Conservation (phyloP, 805 yeast genomes). For the Saccharomyces jurei region DNA sequence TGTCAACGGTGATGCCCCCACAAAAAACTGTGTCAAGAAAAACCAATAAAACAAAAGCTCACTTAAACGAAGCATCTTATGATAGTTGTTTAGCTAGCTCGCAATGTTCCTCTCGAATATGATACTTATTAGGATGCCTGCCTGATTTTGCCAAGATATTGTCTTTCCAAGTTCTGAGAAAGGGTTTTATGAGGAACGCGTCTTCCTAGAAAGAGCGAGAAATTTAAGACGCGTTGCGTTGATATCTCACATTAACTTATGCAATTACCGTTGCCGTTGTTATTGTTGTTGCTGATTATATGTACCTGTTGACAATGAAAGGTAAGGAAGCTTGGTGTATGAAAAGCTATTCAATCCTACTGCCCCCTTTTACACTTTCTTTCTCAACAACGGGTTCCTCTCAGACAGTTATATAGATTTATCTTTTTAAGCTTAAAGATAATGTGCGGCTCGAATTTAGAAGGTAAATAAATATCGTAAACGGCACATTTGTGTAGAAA, state of each 20-base stretch:
- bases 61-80: neutral
- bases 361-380: neutral
- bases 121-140: neutral
- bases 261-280: neutral
- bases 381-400: neutral
- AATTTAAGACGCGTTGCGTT: neutral
- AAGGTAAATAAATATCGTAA: neutral
- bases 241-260: neutral
- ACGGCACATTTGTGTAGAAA: neutral
- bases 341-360: neutral
- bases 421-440: neutral
- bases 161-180: neutral
- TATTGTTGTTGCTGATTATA: neutral
- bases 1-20: constrained; percentile 21
- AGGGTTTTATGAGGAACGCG: neutral
- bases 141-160: neutral
- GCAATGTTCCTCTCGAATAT: neutral
- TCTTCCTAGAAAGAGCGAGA: neutral
- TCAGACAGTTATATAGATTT: neutral
- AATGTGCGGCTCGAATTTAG: neutral
- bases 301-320: neutral
- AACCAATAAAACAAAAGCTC: neutral
- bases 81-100: neutral
- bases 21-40: constrained; percentile 1
- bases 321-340: neutral